Conservation (phyloP, 2,329 filamentous ascomycete species). For the Bipolaris zeicola region DNA sequence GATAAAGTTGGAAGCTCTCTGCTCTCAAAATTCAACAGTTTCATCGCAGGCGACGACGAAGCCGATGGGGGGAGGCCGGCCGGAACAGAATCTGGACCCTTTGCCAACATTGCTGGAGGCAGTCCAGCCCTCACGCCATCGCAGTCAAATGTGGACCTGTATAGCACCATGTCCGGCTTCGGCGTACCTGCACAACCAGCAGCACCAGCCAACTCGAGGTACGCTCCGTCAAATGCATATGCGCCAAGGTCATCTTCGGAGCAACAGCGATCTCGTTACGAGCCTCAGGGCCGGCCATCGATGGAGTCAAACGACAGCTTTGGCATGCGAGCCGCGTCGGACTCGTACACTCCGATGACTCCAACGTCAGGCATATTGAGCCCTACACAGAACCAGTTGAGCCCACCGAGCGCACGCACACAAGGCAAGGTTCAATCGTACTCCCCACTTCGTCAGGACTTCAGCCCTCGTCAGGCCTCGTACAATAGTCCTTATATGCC, state of each 20-base stretch:
- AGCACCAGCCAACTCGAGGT: conserved; percentile 44
- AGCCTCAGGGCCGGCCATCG: conserved; percentile 49
- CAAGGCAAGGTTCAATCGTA: conserved; percentile 40
- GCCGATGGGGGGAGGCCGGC: conserved; percentile 65
- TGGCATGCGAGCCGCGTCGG: conserved; percentile 35
- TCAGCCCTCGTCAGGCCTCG: conserved; percentile 27
- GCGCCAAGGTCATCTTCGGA: conserved; percentile 59
- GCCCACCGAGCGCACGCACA: conserved; percentile 31
- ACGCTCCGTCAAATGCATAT: conserved; percentile 48
- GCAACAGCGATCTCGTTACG: conserved; percentile 56
- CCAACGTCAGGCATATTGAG: conserved; percentile 36
- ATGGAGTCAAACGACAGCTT: conserved; percentile 45
- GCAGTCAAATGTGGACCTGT: conserved; percentile 72
- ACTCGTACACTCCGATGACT: conserved; percentile 38
- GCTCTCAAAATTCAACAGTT: conserved; percentile 93
- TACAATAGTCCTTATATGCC: conserved; percentile 41
- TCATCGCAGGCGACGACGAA: conserved; percentile 88
- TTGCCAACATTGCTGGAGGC: conserved; percentile 78
- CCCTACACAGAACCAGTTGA: conserved; percentile 39
- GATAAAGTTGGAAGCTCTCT: conserved; percentile 92
- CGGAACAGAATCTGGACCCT: conserved; percentile 70
- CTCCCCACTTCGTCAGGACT: conserved; percentile 39
- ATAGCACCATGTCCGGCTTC: conserved; percentile 69
- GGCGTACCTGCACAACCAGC: conserved; percentile 35
- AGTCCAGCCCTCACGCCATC: conserved; percentile 60